Evolutionary conservation across 1,284 basidiomycete genomes (phyloP).

Genomic region (Naganishia sp.): DNA sequence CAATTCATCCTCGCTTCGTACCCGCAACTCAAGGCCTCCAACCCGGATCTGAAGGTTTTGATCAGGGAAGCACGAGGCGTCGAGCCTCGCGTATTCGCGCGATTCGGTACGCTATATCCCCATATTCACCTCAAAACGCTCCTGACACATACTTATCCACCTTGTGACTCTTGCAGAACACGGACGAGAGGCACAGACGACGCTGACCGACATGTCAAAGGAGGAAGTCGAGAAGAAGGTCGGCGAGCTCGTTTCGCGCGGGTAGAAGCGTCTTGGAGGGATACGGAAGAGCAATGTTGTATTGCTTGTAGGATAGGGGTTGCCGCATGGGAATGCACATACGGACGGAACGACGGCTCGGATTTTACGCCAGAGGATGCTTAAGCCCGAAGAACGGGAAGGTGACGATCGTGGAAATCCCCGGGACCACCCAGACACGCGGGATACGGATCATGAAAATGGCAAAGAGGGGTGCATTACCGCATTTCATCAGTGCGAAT

Average conservation of each 20-base stretch:
- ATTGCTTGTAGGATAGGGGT: slow-evolving; percentile 17
- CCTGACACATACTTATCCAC: neutral
- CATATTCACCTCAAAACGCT: too few species aligned
- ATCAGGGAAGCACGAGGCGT: slow-evolving; percentile 88
- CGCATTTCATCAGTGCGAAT: too few species aligned
- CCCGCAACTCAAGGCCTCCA: slow-evolving; percentile 77
- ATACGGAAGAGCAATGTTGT: slow-evolving; percentile 2
- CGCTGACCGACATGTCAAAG: slow-evolving; percentile 48
- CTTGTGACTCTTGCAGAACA: slow-evolving; percentile 42
- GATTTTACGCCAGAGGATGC: neutral
- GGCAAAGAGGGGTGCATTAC: too few species aligned
- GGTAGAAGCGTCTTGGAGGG: slow-evolving; percentile 3
- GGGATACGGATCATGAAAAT: neutral
- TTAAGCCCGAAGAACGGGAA: neutral
- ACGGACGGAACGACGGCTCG: neutral
- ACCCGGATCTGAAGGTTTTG: slow-evolving; percentile 84
- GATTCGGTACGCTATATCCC: slow-evolving; percentile 70
- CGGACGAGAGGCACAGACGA: slow-evolving; percentile 48
- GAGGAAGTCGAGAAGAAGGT: slow-evolving; percentile 48
- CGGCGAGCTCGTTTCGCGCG: slow-evolving; percentile 40
- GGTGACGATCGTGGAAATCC: neutral
- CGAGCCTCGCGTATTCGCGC: slow-evolving; percentile 81
- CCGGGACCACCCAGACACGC: too few species aligned
- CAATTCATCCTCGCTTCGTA: slow-evolving; percentile 82
- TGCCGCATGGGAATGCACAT: neutral